Evolutionary conservation across 2,329 filamentous ascomycete species (phyloP).

Genomic region (Colletotrichum paranaense): DNA sequence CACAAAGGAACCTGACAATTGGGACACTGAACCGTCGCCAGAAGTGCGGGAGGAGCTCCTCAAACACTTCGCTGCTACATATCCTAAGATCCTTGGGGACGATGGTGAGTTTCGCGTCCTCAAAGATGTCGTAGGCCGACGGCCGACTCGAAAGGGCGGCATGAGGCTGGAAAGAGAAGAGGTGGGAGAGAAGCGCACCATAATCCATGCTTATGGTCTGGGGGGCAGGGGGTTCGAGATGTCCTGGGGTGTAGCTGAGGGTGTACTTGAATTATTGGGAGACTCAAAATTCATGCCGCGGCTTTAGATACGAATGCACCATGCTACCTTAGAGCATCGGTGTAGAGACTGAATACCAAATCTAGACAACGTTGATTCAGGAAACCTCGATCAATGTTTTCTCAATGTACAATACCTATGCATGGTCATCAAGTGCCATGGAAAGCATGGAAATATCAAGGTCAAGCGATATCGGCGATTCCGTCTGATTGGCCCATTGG

Average conservation of each 20-base stretch:
- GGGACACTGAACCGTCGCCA: conserved; percentile 59
- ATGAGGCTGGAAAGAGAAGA: conserved; percentile 65
- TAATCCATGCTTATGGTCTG: conserved; percentile 68
- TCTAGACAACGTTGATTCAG: background rate
- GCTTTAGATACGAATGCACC: background rate
- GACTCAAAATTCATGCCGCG: background rate
- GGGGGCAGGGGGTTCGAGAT: conserved; percentile 72
- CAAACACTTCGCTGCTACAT: conserved; percentile 46
- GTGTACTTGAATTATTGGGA: conserved; percentile 54
- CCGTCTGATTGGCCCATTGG: background rate
- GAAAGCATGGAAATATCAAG: background rate
- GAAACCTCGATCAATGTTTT: background rate
- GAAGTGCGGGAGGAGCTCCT: conserved; percentile 62
- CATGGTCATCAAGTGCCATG: background rate
- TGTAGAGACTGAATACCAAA: background rate
- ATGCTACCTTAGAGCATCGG: background rate
- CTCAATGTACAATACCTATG: background rate
- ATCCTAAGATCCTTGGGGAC: conserved; percentile 45
- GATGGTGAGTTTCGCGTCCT: conserved; percentile 47
- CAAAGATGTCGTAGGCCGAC: conserved; percentile 57
- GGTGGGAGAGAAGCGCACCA: conserved; percentile 39
- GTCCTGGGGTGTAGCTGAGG: conserved; percentile 68
- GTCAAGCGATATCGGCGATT: background rate
- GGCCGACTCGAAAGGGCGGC: conserved; percentile 57
- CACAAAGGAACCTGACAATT: conserved; percentile 71